Evolutionary conservation across 352 stramenopile genomes (phyloP).

Genomic region (Thraustochytrium striatum): DNA sequence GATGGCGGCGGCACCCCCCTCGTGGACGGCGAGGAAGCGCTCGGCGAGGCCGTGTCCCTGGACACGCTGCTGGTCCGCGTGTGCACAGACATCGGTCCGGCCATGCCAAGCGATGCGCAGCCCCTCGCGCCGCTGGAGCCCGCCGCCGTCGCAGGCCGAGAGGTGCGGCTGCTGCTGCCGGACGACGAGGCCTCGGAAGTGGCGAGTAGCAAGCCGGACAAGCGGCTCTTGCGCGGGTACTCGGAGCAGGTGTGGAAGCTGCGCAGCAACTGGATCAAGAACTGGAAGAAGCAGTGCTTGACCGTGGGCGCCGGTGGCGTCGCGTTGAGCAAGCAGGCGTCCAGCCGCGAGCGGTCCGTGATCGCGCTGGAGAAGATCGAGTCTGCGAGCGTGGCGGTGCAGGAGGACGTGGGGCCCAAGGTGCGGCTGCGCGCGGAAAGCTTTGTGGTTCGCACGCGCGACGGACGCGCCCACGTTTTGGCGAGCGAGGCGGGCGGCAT

Average conservation of each 20-base stretch:
- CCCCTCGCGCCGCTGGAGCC: background rate
- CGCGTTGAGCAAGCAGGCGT: constrained; percentile 27
- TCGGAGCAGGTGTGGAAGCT: constrained; percentile 38
- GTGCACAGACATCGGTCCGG: background rate
- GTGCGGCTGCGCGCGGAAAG: background rate
- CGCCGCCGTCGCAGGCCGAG: background rate
- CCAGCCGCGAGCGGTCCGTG: background rate
- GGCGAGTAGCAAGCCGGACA: background rate
- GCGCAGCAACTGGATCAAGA: constrained; percentile 48
- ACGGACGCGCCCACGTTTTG: constrained; percentile 17
- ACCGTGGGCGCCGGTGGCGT: constrained; percentile 18
- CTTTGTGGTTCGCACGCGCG: constrained; percentile 24
- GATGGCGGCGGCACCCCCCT: background rate
- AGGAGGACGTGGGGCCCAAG: constrained; percentile 11
- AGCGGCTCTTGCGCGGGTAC: background rate
- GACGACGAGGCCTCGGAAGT: constrained; percentile 39
- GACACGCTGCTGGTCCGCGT: background rate
- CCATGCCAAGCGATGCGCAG: background rate
- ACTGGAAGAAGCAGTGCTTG: constrained; percentile 39
- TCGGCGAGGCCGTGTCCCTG: background rate
- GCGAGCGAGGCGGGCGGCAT: background rate
- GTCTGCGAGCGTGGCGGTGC: constrained; percentile 4
- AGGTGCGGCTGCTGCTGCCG: constrained; percentile 13
- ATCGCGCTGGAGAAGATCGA: constrained; percentile 40
- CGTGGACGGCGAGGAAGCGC: background rate